Evolutionary conservation across 2,329 filamentous ascomycete genomes (phyloP).

Genomic region (Gaeumannomyces sp.): DNA sequence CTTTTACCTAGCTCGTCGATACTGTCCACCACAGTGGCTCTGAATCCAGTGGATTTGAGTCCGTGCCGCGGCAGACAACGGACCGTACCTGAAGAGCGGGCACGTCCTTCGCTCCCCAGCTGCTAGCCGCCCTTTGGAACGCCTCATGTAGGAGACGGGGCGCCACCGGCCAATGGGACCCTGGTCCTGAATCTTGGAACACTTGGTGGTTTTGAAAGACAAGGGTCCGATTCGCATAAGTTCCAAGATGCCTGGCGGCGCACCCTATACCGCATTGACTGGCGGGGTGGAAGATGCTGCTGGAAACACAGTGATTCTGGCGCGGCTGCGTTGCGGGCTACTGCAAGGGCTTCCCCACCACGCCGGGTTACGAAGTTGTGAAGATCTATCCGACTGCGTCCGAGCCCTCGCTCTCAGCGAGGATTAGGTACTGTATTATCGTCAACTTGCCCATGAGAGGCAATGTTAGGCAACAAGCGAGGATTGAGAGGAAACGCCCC

Average conservation of each 20-base stretch:
- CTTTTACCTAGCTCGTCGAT: background rate
- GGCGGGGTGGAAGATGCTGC: background rate
- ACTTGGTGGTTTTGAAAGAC: constrained; percentile 33
- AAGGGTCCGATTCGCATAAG: constrained; percentile 30
- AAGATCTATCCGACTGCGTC: background rate
- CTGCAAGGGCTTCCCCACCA: constrained; percentile 11
- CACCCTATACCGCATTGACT: constrained; percentile 15
- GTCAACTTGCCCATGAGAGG: background rate
- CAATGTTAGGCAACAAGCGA: background rate
- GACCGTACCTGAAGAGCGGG: background rate
- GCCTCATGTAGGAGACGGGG: constrained; percentile 26
- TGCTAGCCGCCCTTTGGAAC: constrained; percentile 39
- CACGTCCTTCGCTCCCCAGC: background rate
- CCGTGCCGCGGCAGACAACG: background rate
- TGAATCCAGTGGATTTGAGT: background rate
- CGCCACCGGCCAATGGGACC: constrained; percentile 31
- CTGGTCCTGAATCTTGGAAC: constrained; percentile 29
- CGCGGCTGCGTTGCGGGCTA: background rate
- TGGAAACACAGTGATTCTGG: background rate
- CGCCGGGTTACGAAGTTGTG: background rate
- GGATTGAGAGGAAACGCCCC: background rate
- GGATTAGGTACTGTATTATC: background rate
- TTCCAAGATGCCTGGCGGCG: constrained; percentile 22
- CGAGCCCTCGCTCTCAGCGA: background rate
- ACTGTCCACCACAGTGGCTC: background rate